These are phyloP conservation scores for Tricholoma hemisulphureum DNA, from an alignment of 768 basidiomycete genomes.

Conservation along the genomic window DNA sequence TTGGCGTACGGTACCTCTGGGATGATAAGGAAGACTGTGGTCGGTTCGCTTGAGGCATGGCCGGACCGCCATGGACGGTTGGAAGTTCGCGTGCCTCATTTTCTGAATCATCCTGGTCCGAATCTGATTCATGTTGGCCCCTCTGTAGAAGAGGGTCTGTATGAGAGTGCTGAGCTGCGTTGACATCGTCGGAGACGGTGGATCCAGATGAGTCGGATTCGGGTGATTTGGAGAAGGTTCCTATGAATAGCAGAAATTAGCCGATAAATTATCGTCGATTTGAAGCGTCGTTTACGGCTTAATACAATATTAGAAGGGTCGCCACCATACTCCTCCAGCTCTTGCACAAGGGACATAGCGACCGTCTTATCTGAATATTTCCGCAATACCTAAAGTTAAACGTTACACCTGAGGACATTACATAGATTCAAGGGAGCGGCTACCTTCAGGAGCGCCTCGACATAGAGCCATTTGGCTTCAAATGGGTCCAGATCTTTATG, in stretches of 20 bases:
- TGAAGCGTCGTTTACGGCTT: constrained; percentile 49
- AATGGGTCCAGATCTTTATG: constrained; percentile 75
- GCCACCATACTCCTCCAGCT: constrained; percentile 74
- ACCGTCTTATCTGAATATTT: constrained; percentile 83
- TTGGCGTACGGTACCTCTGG: constrained; percentile 75
- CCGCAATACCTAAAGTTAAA: constrained; percentile 58
- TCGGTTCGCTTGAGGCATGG: constrained; percentile 44
- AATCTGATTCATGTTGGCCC: constrained; percentile 30
- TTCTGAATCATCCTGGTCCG: constrained; percentile 44
- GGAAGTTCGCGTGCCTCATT: constrained; percentile 48
- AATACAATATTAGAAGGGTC: constrained; percentile 62
- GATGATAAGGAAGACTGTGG: constrained; percentile 80
- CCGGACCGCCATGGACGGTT: constrained; percentile 21
- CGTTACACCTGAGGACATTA: neutral
- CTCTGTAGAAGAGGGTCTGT: constrained; percentile 18
- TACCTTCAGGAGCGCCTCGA: constrained; percentile 84
- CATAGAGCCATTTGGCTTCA: constrained; percentile 89
- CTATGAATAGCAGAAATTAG: constrained; percentile 23
- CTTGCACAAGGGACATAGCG: constrained; percentile 70
- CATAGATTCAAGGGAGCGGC: constrained; percentile 5
- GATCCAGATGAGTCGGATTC: constrained; percentile 68
- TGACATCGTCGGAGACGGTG: constrained; percentile 43
- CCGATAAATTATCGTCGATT: neutral
- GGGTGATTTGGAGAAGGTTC: constrained; percentile 46
- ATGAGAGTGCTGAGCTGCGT: constrained; percentile 16